Base-by-base conservation (phyloP, 2,329 filamentous ascomycete genomes). In the Xylariales sp. region DNA sequence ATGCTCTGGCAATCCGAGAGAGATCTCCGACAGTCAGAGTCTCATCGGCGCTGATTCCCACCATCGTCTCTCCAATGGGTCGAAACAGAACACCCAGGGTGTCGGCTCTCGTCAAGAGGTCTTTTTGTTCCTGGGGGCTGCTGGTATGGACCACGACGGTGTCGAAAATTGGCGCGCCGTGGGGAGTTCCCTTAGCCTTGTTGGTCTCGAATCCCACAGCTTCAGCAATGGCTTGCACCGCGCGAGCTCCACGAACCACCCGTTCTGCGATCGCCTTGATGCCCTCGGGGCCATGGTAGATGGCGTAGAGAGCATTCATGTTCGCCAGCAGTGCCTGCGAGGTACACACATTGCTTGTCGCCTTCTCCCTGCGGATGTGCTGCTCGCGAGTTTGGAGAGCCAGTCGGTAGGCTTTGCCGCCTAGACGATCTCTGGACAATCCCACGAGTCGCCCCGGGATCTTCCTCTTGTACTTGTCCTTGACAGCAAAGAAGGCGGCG, bases 341-440 rank as follows among this genome's bases (percentile, higher is more conserved):
- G 2, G 91, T 97, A 69, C 91, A 97, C 42, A 96, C 90, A 57
- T 97, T 97, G 70, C 89, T 95, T 2, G 91, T 97, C 2, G 91
- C 91, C 74, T 96, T 96, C 61, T 97, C 91, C 55, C 91, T 79
- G 48, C 91, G 79, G 59, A 97, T 96, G 61, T 97, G 91, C 68
- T 97, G 91, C 66, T 97, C 91, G 52, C 91, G 76, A 8, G 91
- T 96, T 66, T 97, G 91, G 37, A 96, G 69, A 14, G 91, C 86
- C 55, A 96, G 67, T 52, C 91, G 77, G 48, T 94, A 81, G 5
- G 90, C 91, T 11, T 76, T 82, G 46, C 86, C 79, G 6, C 91
- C 91, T 5, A 89, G 72, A 38, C 91, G 78, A 57, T 97, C 91
- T 63, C 94, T 95, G 35, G 91, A 95, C 4, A 96, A 75, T 50